Evolutionary conservation across 345 rosid genomes (phyloP).

Genomic region (Streptanthus diversifolius): DNA sequence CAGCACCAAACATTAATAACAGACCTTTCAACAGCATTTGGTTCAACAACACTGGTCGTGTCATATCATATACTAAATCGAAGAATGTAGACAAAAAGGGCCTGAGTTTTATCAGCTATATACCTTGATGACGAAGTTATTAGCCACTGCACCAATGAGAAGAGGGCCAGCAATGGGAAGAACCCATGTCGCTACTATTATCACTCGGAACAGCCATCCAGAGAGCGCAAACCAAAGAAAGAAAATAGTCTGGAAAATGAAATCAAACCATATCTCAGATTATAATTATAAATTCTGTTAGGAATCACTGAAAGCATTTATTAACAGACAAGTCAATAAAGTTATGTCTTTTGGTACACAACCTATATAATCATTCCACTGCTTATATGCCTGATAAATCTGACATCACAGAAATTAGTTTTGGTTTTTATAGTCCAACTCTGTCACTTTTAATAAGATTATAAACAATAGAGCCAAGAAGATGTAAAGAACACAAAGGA

Average conservation of each 20-base stretch:
- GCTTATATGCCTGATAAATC: background rate
- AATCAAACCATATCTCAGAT: background rate
- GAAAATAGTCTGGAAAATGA: constrained; percentile 57
- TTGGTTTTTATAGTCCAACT: background rate
- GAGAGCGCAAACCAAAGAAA: constrained; percentile 93
- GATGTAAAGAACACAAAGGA: background rate
- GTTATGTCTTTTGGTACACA: background rate
- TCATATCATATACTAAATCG: background rate
- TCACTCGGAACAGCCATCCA: constrained; percentile 87
- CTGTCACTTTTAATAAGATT: background rate
- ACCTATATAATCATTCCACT: background rate
- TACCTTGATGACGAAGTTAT: constrained; percentile 88
- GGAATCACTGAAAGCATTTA: background rate
- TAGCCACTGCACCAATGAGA: constrained; percentile 89
- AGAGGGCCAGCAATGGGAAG: constrained; percentile 94
- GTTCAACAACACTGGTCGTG: background rate
- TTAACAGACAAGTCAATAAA: background rate
- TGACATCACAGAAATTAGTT: background rate
- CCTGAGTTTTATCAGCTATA: constrained; percentile 13
- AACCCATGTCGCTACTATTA: constrained; percentile 69
- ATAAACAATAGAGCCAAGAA: background rate
- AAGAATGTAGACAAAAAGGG: background rate
- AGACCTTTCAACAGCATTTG: background rate
- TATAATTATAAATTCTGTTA: background rate
- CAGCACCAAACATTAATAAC: background rate